Evolutionary conservation across 495 filamentous ascomycete genomes (phyloP).

Genomic region (Trichodelitschia bisporula): DNA sequence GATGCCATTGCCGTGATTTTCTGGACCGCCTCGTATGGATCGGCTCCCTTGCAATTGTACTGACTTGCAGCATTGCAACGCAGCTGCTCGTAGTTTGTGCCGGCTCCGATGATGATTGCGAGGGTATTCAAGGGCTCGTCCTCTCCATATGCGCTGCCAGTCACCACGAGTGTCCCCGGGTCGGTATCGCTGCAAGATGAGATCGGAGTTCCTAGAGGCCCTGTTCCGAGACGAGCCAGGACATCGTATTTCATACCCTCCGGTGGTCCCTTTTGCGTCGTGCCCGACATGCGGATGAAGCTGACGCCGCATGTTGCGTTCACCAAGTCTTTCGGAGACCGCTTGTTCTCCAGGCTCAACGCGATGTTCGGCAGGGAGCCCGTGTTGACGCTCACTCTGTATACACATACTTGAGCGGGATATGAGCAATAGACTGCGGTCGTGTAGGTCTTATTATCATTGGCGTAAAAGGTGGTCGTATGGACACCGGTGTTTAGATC

Average conservation of each 20-base stretch:
- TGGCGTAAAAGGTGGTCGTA: conserved; percentile 10
- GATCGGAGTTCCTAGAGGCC: no score
- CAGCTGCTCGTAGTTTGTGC: no score
- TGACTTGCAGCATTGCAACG: no score
- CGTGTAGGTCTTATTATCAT: conserved; percentile 11
- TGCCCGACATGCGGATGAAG: conserved; percentile 12
- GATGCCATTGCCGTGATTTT: no score
- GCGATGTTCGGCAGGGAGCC: conserved; percentile 14
- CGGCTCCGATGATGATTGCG: no score
- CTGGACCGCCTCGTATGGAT: no score
- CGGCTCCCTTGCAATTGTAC: no score
- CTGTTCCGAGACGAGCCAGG: conserved; percentile 8
- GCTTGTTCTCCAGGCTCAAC: conserved; percentile 14
- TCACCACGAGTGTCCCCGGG: no score
- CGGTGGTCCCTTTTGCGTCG: conserved; percentile 7
- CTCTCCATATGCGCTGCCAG: no score
- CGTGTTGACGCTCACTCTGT: conserved; percentile 16
- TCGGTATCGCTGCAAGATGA: no score
- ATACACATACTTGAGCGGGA: conserved; percentile 24
- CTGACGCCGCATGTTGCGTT: conserved; percentile 12
- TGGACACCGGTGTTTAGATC: conserved; percentile 20
- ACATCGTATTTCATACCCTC: conserved; percentile 18
- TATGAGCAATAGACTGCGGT: conserved; percentile 20
- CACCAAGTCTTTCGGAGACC: conserved; percentile 5
- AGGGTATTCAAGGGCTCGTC: no score